Evolutionary conservation across 139 green algal genomes (phyloP).

Genomic region (Chlorella sorokiniana): DNA sequence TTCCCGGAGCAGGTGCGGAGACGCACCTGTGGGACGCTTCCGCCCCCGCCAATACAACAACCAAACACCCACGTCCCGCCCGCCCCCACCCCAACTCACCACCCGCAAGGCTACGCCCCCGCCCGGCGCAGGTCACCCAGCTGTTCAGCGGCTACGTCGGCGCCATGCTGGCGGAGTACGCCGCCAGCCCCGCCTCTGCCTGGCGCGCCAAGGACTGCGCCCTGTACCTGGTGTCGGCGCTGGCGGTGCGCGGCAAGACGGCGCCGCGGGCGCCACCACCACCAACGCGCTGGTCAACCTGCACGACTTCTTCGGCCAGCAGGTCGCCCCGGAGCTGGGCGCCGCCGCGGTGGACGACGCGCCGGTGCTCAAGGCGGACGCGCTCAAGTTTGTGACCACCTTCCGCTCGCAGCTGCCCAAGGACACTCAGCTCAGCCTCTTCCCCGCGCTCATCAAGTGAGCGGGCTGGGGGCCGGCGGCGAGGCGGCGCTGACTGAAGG

Average conservation of each 20-base stretch:
- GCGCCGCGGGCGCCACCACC: conserved; percentile 83
- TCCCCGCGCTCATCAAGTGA: conserved; percentile 68
- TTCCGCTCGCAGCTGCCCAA: conserved; percentile 88
- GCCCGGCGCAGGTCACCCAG: conserved; percentile 60
- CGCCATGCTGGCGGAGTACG: conserved; percentile 77
- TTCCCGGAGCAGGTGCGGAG: conserved; percentile 73
- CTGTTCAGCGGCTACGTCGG: conserved; percentile 87
- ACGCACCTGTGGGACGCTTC: too few relatives aligned
- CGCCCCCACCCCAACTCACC: not conserved
- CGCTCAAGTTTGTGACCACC: conserved; percentile 95
- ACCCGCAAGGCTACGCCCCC: not conserved
- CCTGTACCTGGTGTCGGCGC: conserved; percentile 92
- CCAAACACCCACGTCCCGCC: not conserved
- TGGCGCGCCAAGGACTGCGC: conserved; percentile 96
- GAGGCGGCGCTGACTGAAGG: too few relatives aligned
- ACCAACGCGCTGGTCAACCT: conserved; percentile 93
- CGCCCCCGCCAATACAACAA: too few relatives aligned
- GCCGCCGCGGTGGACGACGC: conserved; percentile 57
- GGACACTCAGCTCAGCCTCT: conserved; percentile 59
- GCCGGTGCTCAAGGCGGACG: conserved; percentile 93
- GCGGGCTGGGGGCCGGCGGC: too few relatives aligned
- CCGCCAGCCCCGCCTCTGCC: conserved; percentile 54
- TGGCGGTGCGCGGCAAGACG: conserved; percentile 88
- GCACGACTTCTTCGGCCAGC: conserved; percentile 58
- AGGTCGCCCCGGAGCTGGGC: conserved; percentile 84